Evolutionary conservation across 2,329 filamentous ascomycete species (phyloP), one percentile per base, ranked within the genome.

Genomic region (Lecanicillium sp.): DNA sequence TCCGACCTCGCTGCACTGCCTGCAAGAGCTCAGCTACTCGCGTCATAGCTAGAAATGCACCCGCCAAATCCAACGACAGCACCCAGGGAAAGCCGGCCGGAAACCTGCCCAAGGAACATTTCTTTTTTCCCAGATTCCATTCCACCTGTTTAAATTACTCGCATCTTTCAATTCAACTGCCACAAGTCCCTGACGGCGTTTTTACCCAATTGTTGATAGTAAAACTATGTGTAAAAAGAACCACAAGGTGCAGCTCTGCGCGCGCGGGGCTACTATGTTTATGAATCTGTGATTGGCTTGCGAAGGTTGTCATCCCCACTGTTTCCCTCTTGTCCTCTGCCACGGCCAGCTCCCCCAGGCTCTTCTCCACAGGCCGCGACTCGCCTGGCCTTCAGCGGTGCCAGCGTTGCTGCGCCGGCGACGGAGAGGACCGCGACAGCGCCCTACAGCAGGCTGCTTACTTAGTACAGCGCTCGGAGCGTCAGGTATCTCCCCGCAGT

Each of bases 181-280:
- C 6, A 9, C 5, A 4, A 11, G 5, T 12, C 26, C 7, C 7
- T 29, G 26, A 7, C 26, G 26, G 20, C 8, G 35, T 30, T 21
- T 20, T 42, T 48, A 48, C 45, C 19, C 37, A 42, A 42, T 48
- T 19, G 21, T 35, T 32, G 35, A 21, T 32, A 19, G 37, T 48
- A 48, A 48, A 47, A 48, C 45, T 48, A 48, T 48, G 45, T 48
- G 45, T 48, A 48, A 48, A 41, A 41, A n/a, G 45, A 48, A 48
- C 45, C 45, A 48, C 45, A 48, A 21, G 29, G n/a, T 41, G 29
- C 29, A 48, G 45, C 29, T 36, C 27, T 48, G 15, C 29, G 12
- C 26, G n/a, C 29, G 37, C 45, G 45, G 45, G 45, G 45, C 44
- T 33, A 39, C 40, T 47, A 47, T 47, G 44, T 40, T 47, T 47